These are phyloP conservation scores for Alternaria atra DNA, from an alignment of 2,329 filamentous ascomycete genomes.

Conservation along the genomic window DNA sequence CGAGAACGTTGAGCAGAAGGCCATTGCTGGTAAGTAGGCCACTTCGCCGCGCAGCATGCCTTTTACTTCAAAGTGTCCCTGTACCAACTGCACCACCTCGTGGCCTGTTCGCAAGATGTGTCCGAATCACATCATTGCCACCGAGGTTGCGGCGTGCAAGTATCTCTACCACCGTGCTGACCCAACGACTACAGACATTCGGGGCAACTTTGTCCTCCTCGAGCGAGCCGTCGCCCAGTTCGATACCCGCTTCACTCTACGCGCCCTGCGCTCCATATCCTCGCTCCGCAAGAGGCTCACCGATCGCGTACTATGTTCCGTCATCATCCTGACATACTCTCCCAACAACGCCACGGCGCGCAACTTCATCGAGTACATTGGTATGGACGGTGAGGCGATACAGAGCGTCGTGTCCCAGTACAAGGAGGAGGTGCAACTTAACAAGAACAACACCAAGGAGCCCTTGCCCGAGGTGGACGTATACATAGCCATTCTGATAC, in stretches of 20 bases:
- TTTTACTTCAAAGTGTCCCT: conserved; percentile 36
- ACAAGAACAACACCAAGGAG: conserved; percentile 75
- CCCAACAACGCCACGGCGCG: conserved; percentile 72
- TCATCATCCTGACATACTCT: conserved; percentile 82
- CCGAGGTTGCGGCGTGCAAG: conserved; percentile 38
- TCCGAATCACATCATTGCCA: conserved; percentile 41
- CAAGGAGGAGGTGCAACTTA: conserved; percentile 71
- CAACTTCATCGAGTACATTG: conserved; percentile 74
- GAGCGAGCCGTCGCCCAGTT: conserved; percentile 93
- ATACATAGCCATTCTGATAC: conserved; percentile 80
- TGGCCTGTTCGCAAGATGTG: conserved; percentile 40
- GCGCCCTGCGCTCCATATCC: conserved; percentile 93
- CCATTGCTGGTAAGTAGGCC: conserved; percentile 48
- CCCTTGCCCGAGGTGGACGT: conserved; percentile 86
- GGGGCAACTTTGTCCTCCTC: conserved; percentile 89
- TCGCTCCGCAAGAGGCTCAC: conserved; percentile 91
- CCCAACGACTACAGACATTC: conserved; percentile 75
- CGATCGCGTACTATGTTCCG: conserved; percentile 80
- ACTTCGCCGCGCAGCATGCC: conserved; percentile 22
- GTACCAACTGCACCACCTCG: conserved; percentile 29
- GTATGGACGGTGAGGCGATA: conserved; percentile 71
- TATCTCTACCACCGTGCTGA: conserved; percentile 45
- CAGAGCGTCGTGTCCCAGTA: conserved; percentile 59
- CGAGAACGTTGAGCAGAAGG: conserved; percentile 53
- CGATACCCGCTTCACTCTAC: conserved; percentile 92